Percentiles rank a stretch among this genome's conserved stretches.
These are phyloP conservation scores for Diplodia seriata DNA, from an alignment of 2,329 filamentous ascomycete species.

Conservation along the genomic window DNA sequence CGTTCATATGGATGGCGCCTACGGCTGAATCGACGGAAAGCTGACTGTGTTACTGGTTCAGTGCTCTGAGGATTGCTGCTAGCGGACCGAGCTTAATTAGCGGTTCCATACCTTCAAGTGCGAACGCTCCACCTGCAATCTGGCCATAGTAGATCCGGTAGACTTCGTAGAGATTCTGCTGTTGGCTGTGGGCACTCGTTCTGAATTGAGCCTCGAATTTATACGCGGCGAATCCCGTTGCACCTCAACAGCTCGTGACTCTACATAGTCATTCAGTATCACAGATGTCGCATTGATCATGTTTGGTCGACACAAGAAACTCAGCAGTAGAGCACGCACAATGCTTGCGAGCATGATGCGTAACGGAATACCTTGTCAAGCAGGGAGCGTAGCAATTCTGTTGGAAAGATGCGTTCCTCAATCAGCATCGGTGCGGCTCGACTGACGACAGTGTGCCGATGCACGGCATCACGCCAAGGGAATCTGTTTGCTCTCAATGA, in stretches of 20 bases:
- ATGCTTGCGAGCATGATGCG: neutral
- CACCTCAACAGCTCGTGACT: neutral
- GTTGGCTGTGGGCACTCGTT: neutral
- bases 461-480: neutral
- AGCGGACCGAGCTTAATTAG: neutral
- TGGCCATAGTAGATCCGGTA: neutral
- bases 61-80: neutral
- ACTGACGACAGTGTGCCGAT: neutral
- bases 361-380: neutral
- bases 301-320: neutral
- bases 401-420: neutral
- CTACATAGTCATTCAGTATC: neutral
- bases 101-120: conserved; percentile 2
- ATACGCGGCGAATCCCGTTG: neutral
- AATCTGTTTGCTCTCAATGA: neutral
- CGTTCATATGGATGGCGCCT: conserved; percentile 8
- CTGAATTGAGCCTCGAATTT: neutral
- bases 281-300: neutral
- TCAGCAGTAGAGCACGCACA: neutral
- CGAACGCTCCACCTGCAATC: conserved; percentile 4
- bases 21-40: neutral
- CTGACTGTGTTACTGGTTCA: neutral
- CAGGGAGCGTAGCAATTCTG: neutral
- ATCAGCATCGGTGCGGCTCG: neutral
- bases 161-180: neutral